A percentile compares a stretch with the other conserved stretches of the same genome.
These are phyloP conservation scores for Juglanconis sp. DNA, from an alignment of 2,329 filamentous ascomycete species.

Conservation along the genomic window DNA sequence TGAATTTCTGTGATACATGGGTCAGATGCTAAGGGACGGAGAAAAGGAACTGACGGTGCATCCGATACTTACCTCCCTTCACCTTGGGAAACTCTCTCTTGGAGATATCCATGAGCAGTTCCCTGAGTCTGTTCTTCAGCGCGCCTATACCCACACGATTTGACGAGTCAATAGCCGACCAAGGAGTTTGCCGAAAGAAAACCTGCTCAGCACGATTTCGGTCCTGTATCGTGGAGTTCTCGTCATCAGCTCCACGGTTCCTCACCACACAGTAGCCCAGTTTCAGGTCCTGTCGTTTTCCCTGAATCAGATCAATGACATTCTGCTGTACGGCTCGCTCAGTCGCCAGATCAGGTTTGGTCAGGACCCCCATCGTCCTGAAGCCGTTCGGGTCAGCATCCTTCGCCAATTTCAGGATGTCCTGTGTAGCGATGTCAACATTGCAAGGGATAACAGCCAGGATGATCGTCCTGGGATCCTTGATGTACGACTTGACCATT, in stretches of 20 bases:
- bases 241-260: slow-evolving; percentile 44
- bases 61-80: slow-evolving; percentile 11
- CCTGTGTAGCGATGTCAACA: slow-evolving; percentile 37
- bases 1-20: not conserved
- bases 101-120: slow-evolving; percentile 39
- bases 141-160: slow-evolving; percentile 33
- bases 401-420: slow-evolving; percentile 35
- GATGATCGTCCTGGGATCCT: slow-evolving; percentile 45
- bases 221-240: slow-evolving; percentile 26
- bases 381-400: slow-evolving; percentile 36
- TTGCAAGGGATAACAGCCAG: slow-evolving; percentile 41
- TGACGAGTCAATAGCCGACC: slow-evolving; percentile 26
- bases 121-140: slow-evolving; percentile 33
- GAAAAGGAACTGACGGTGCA: not conserved
- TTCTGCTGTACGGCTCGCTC: slow-evolving; percentile 37
- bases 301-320: slow-evolving; percentile 39
- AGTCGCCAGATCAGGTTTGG: slow-evolving; percentile 56
- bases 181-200: slow-evolving; percentile 37
- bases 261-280: slow-evolving; percentile 49
- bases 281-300: slow-evolving; percentile 37
- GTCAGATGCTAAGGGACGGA: no score
- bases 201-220: slow-evolving; percentile 31
- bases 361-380: slow-evolving; percentile 49
- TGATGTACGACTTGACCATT: slow-evolving; percentile 47
- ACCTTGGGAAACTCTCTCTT: slow-evolving; percentile 36